A percentile compares a stretch with the other conserved stretches of the same genome.
Conservation (phyloP, 805 yeast species). For the Limtongia smithiae region DNA sequence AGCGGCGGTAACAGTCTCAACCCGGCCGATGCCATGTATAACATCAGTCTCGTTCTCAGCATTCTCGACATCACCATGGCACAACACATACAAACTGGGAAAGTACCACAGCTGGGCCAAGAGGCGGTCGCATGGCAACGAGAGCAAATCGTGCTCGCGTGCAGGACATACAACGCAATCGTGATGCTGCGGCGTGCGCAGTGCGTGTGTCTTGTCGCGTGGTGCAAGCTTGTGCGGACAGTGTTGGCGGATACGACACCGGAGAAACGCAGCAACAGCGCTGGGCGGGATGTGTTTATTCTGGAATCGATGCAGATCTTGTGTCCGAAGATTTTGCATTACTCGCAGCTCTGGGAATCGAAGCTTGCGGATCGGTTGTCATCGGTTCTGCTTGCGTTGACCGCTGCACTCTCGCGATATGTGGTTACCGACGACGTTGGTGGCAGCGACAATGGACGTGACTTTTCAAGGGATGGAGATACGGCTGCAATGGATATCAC, state of each 20-base stretch:
- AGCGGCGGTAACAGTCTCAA: neutral
- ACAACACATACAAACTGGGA: conserved; percentile 24
- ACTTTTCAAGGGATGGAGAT: conserved; percentile 29
- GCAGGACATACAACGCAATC: conserved; percentile 16
- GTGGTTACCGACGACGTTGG: conserved; percentile 19
- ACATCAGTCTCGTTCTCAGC: conserved; percentile 17
- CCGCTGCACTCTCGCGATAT: conserved; percentile 19
- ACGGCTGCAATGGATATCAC: conserved; percentile 49
- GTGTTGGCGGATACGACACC: conserved; percentile 59
- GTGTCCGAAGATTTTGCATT: conserved; percentile 72
- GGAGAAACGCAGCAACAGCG: conserved; percentile 39
- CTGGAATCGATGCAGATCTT: conserved; percentile 71
- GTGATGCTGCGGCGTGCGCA: conserved; percentile 43
- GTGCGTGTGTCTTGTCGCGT: conserved; percentile 64
- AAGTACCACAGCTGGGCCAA: conserved; percentile 4
- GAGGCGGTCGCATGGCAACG: conserved; percentile 1
- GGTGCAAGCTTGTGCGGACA: conserved; percentile 78
- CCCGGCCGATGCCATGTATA: conserved; percentile 10
- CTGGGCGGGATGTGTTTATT: conserved; percentile 48
- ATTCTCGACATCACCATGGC: conserved; percentile 32
- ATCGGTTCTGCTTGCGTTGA: conserved; percentile 20
- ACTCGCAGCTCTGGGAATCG: conserved; percentile 44
- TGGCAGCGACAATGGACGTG: neutral
- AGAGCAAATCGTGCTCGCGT: conserved; percentile 4
- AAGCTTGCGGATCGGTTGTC: conserved; percentile 27